phyloP scores from a whole-genome alignment of 768 basidiomycete genomes.

The Boletus sensibilis region DNA sequence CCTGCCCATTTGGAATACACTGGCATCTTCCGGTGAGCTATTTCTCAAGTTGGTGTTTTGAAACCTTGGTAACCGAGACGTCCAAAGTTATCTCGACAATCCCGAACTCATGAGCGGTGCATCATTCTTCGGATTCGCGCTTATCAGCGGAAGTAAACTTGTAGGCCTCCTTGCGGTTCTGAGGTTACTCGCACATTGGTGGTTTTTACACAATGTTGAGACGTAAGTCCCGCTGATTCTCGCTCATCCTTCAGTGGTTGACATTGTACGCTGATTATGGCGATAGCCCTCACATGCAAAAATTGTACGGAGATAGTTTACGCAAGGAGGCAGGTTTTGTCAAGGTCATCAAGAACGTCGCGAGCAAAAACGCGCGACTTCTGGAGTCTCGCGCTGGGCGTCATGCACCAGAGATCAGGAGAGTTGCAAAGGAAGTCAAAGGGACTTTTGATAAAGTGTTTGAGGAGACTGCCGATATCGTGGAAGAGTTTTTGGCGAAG shows the following conservation, averaged over 20 bases:
- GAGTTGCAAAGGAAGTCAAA: slow-evolving; percentile 87
- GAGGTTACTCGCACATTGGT: slow-evolving; percentile 87
- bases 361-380: slow-evolving; percentile 74
- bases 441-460: slow-evolving; percentile 96
- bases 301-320: slow-evolving; percentile 89
- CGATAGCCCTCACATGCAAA: slow-evolving; percentile 94
- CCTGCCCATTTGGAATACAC: slow-evolving; percentile 90
- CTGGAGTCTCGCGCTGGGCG: slow-evolving; percentile 75
- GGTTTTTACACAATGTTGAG: slow-evolving; percentile 92
- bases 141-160: slow-evolving; percentile 92
- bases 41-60: not conserved
- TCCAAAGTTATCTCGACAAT: slow-evolving; percentile 80
- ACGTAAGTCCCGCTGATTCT: slow-evolving; percentile 54
- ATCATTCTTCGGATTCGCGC: slow-evolving; percentile 88
- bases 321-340: slow-evolving; percentile 97
- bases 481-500: slow-evolving; percentile 91
- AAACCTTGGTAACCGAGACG: not conserved
- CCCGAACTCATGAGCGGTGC: slow-evolving; percentile 96
- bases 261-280: not conserved
- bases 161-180: slow-evolving; percentile 82
- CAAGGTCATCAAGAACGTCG: slow-evolving; percentile 95
- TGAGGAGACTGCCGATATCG: slow-evolving; percentile 87
- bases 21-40: slow-evolving; percentile 84
- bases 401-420: slow-evolving; percentile 79
- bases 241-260: not conserved